Percentiles rank a stretch among this genome's conserved stretches.
Conservation (phyloP, 805 yeast genomes). For the Metschnikowia lachancei region DNA sequence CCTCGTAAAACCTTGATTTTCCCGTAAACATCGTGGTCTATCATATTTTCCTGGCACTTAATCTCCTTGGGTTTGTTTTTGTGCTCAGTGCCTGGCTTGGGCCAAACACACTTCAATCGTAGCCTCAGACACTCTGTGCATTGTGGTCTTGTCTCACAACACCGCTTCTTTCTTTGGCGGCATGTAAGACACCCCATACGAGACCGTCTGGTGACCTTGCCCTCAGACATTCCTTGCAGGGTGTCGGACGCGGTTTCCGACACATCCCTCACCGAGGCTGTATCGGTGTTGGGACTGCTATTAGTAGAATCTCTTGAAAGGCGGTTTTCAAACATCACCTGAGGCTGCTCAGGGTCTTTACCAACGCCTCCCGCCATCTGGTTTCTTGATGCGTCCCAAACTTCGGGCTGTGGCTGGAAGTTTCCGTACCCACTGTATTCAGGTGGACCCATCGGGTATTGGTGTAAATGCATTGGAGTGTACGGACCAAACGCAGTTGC, state of each 20-base stretch:
- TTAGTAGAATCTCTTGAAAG: slow-evolving; percentile 5
- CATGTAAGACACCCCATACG: slow-evolving; percentile 79
- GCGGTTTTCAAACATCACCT: not conserved
- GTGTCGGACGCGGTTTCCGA: not conserved
- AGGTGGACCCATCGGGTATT: slow-evolving; percentile 11
- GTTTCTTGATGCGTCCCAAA: slow-evolving; percentile 17
- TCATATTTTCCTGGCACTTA: slow-evolving; percentile 48
- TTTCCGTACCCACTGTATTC: slow-evolving; percentile 9
- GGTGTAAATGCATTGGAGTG: slow-evolving; percentile 14
- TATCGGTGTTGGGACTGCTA: slow-evolving; percentile 10
- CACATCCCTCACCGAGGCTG: slow-evolving; percentile 1
- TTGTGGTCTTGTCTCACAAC: slow-evolving; percentile 66
- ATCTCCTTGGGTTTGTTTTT: slow-evolving; percentile 54
- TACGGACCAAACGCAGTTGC: slow-evolving; percentile 2
- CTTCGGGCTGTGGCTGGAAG: slow-evolving; percentile 15
- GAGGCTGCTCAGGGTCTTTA: not conserved
- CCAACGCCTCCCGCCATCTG: not conserved
- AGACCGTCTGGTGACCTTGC: slow-evolving; percentile 45
- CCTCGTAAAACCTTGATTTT: slow-evolving; percentile 62
- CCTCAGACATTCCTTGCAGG: slow-evolving; percentile 1
- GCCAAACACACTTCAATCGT: slow-evolving; percentile 68
- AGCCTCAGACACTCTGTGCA: slow-evolving; percentile 70
- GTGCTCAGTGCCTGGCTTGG: slow-evolving; percentile 65
- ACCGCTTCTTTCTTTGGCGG: slow-evolving; percentile 71
- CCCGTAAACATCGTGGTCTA: slow-evolving; percentile 55